These are phyloP conservation scores for Epichloe hybrida DNA, from an alignment of 2,329 filamentous ascomycete genomes.

Conservation along the genomic window DNA sequence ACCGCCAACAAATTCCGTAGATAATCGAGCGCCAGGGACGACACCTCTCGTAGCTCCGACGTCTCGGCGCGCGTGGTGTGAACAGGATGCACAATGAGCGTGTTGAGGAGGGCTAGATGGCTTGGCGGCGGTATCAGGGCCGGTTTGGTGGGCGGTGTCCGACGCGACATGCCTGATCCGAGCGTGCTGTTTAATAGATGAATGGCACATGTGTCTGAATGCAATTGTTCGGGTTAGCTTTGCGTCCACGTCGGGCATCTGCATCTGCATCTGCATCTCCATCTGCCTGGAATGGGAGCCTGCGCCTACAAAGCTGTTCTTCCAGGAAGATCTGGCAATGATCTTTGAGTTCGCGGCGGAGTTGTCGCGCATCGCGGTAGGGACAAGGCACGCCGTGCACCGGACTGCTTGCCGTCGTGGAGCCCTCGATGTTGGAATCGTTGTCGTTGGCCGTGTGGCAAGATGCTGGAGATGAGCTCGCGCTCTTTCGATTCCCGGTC, in stretches of 20 bases:
- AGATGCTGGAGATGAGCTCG: conserved; percentile 18
- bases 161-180: conserved; percentile 32
- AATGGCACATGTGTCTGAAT: conserved; percentile 32
- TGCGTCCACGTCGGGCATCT: not conserved
- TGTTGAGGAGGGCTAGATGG: conserved; percentile 65
- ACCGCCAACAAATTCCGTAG: conserved; percentile 52
- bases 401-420: conserved; percentile 25
- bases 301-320: conserved; percentile 50
- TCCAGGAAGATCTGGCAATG: conserved; percentile 63
- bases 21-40: conserved; percentile 55
- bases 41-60: conserved; percentile 45
- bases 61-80: conserved; percentile 61
- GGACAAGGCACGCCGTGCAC: conserved; percentile 15
- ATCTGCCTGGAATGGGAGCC: not conserved
- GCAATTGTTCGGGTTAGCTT: not conserved
- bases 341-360: conserved; percentile 50
- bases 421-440: conserved; percentile 15
- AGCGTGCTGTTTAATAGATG: conserved; percentile 51
- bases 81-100: conserved; percentile 67
- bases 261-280: too few species aligned
- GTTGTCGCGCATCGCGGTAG: conserved; percentile 39
- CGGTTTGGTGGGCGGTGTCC: conserved; percentile 20
- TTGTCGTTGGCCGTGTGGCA: conserved; percentile 22
- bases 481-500: conserved; percentile 9
- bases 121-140: conserved; percentile 55